A percentile compares a stretch with the other conserved stretches of the same genome.
phyloP scores from a whole-genome alignment of 164 flowering plant species.

The Stephania cephalantha region DNA sequence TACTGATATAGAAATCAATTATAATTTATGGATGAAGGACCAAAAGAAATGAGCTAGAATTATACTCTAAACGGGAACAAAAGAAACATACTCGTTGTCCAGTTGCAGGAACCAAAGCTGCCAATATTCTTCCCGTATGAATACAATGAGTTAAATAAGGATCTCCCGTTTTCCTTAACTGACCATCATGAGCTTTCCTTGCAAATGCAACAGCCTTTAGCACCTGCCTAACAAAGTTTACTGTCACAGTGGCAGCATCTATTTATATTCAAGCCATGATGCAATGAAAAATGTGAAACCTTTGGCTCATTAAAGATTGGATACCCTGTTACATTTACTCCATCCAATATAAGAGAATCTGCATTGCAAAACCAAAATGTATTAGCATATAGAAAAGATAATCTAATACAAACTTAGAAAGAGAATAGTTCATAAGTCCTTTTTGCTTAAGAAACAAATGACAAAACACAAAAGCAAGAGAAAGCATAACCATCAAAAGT shows the following conservation, averaged over 20 bases:
- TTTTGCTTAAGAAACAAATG: not conserved
- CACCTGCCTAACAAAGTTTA: slow-evolving; percentile 70
- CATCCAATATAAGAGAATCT: slow-evolving; percentile 66
- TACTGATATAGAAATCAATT: not conserved
- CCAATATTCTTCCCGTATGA: slow-evolving; percentile 82
- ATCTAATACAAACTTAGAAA: not conserved
- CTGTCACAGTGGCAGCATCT: slow-evolving; percentile 22
- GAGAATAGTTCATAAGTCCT: not conserved
- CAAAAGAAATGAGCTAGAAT: not conserved
- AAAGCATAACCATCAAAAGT: not conserved
- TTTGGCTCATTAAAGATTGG: slow-evolving; percentile 60
- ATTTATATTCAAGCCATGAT: slow-evolving; percentile 14
- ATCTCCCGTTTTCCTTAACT: slow-evolving; percentile 81
- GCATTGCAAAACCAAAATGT: slow-evolving; percentile 17
- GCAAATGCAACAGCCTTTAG: slow-evolving; percentile 90
- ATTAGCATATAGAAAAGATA: not conserved
- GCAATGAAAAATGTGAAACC: slow-evolving; percentile 45
- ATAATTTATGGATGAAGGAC: not conserved
- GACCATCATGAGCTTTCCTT: slow-evolving; percentile 78
- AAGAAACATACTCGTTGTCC: slow-evolving; percentile 53
- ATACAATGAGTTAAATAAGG: slow-evolving; percentile 76
- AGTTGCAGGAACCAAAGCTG: slow-evolving; percentile 69
- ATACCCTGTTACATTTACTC: slow-evolving; percentile 85
- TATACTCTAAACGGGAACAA: not conserved
- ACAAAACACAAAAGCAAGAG: not conserved